Conservation (phyloP, 2,329 filamentous ascomycete species). For the Raffaelea ambrosiae region DNA sequence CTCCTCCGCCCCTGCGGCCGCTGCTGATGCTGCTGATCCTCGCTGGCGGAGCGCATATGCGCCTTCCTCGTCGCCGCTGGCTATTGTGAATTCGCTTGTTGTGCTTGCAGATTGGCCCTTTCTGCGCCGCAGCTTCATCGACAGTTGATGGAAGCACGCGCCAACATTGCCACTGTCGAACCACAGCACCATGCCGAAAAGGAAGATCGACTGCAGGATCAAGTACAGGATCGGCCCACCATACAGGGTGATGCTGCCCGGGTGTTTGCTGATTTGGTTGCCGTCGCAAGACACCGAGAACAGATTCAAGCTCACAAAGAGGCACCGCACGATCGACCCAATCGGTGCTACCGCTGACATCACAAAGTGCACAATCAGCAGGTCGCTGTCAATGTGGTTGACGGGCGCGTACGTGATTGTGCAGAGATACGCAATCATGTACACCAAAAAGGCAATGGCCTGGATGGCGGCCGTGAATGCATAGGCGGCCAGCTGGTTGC, state of each 20-base stretch:
- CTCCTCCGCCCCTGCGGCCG: not conserved
- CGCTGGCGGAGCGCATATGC: too few relatives aligned
- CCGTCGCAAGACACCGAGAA: constrained; percentile 73
- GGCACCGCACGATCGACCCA: constrained; percentile 61
- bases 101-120: constrained; percentile 18
- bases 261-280: constrained; percentile 54
- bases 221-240: constrained; percentile 82
- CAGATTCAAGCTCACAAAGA: constrained; percentile 73
- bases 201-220: constrained; percentile 59
- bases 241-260: constrained; percentile 63
- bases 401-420: constrained; percentile 68
- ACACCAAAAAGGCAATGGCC: constrained; percentile 61
- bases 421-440: constrained; percentile 62
- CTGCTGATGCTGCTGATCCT: not conserved
- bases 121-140: not conserved
- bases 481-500: constrained; percentile 74
- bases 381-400: constrained; percentile 55
- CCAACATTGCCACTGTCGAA: constrained; percentile 65
- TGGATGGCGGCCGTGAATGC: constrained; percentile 74
- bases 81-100: not conserved
- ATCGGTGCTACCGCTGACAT: constrained; percentile 69
- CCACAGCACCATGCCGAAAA: constrained; percentile 70
- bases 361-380: constrained; percentile 66
- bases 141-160: constrained; percentile 29
- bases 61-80: constrained; percentile 35